Evolutionary conservation across 75 land plant genomes (phyloP).

Genomic region (Pinus tabuliformis): DNA sequence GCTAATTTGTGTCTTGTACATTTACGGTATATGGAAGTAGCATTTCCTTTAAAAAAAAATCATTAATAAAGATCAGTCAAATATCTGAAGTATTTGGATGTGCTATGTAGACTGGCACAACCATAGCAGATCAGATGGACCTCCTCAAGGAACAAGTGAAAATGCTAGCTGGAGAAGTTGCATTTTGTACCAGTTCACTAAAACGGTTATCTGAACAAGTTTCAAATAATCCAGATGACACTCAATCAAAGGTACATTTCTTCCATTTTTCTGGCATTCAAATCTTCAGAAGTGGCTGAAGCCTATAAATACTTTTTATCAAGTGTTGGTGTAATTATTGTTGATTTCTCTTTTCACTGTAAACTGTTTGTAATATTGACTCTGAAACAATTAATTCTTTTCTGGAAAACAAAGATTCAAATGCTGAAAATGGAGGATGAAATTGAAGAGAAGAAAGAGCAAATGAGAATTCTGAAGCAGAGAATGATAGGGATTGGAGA

Average conservation of each 20-base stretch:
- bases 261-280: neutral
- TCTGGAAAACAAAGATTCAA: constrained; percentile 33
- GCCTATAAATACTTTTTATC: neutral
- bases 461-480: constrained; percentile 68
- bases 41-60: too few species aligned
- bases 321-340: neutral
- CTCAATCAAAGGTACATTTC: constrained; percentile 48
- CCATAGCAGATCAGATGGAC: constrained; percentile 81
- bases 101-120: constrained; percentile 50
- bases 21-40: too few species aligned
- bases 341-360: constrained; percentile 4
- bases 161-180: constrained; percentile 98
- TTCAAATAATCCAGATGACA: constrained; percentile 72
- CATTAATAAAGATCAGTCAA: too few species aligned
- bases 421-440: constrained; percentile 81
- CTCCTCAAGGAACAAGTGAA: constrained; percentile 89
- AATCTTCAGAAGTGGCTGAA: neutral
- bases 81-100: too few species aligned
- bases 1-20: neutral
- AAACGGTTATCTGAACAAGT: constrained; percentile 86
- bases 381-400: neutral
- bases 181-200: constrained; percentile 78
- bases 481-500: constrained; percentile 63
- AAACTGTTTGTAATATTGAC: neutral
- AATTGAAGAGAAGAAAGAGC: constrained; percentile 78